Conservation (phyloP, 2,329 filamentous ascomycete species). For the Coniella lustricola region DNA sequence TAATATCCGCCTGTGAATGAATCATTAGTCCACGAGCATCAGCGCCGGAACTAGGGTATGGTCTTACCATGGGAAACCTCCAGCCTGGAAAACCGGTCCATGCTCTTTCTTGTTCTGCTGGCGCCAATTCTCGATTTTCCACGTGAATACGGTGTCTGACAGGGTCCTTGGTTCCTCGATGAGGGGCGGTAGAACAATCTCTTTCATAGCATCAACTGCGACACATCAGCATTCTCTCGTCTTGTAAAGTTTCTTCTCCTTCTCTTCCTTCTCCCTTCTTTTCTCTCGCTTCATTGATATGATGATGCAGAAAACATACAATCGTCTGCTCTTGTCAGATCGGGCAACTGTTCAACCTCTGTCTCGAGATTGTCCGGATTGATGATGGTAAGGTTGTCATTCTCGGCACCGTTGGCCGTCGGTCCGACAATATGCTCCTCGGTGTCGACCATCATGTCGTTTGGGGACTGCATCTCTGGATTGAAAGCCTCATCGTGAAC, state of each 20-base stretch:
- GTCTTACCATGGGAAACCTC: conserved; percentile 75
- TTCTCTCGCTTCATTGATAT: not conserved
- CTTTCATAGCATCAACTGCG: conserved; percentile 77
- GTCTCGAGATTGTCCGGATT: conserved; percentile 44
- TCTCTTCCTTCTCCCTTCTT: too few species aligned
- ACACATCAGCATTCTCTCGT: conserved; percentile 21
- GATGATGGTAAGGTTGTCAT: conserved; percentile 47
- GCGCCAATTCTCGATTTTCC: conserved; percentile 83
- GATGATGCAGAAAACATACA: conserved; percentile 33
- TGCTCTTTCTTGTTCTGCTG: conserved; percentile 71
- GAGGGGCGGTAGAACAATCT: conserved; percentile 65
- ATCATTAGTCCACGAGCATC: conserved; percentile 18
- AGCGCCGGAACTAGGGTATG: not conserved
- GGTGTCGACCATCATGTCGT: conserved; percentile 49
- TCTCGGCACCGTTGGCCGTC: conserved; percentile 39
- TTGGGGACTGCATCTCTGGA: conserved; percentile 44
- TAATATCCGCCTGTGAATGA: conserved; percentile 65
- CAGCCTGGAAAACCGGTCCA: conserved; percentile 81
- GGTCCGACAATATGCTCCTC: conserved; percentile 45
- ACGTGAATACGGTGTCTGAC: conserved; percentile 70
- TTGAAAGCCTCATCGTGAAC: conserved; percentile 40
- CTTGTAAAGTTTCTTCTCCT: too few species aligned
- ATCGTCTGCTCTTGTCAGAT: conserved; percentile 44
- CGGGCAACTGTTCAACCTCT: conserved; percentile 41
- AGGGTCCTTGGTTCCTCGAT: conserved; percentile 71